Evolutionary conservation across 768 basidiomycete species (phyloP).

Genomic region (Boletales sp.): DNA sequence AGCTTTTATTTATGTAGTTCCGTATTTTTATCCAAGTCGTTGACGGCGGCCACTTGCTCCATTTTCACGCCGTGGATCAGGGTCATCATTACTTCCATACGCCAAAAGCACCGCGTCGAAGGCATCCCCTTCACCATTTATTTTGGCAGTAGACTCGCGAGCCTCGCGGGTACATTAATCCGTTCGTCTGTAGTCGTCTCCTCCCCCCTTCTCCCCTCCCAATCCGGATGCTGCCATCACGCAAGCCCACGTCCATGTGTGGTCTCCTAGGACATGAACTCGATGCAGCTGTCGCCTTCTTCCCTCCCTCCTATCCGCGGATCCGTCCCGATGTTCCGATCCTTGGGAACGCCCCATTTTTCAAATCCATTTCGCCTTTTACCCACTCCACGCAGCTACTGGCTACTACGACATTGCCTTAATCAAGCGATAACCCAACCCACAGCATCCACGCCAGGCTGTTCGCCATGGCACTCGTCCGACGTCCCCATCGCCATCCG

Average conservation of each 20-base stretch:
- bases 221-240: too few relatives aligned
- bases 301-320: background rate
- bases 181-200: background rate
- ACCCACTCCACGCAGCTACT: background rate
- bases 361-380: constrained; percentile 1
- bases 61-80: constrained; percentile 32
- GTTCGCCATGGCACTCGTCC: background rate
- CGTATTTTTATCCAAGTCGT: constrained; percentile 28
- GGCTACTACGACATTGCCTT: background rate
- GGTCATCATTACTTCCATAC: constrained; percentile 21
- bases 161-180: constrained; percentile 14
- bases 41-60: constrained; percentile 20
- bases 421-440: background rate
- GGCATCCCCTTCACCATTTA: constrained; percentile 14
- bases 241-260: background rate
- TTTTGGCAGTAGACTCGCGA: constrained; percentile 19
- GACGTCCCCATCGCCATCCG: too few relatives aligned
- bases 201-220: background rate
- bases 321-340: constrained; percentile 14
- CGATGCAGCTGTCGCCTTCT: background rate
- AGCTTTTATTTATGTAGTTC: constrained; percentile 19
- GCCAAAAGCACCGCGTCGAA: constrained; percentile 31
- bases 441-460: background rate
- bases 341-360: constrained; percentile 7
- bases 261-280: background rate